Conservation (phyloP, 169 alveolate genomes). For the Eimeria acervulina region DNA sequence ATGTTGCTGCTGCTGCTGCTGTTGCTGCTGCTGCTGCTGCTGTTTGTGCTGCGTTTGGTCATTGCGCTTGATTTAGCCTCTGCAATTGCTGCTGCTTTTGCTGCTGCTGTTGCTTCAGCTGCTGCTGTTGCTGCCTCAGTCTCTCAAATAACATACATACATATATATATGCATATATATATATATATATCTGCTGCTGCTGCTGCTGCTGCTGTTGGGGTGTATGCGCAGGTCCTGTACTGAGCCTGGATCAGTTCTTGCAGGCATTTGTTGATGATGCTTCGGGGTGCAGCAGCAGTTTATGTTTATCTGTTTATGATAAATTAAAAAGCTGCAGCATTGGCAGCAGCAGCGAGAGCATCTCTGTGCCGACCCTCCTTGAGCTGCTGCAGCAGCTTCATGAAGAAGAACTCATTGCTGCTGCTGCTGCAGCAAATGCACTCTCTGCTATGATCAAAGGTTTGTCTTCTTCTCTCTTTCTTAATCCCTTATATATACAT, state of each 20-base stretch:
- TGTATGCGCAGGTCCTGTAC: not conserved
- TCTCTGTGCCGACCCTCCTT: not conserved
- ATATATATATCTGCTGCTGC: too few relatives aligned
- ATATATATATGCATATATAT: too few relatives aligned
- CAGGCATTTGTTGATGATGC: not conserved
- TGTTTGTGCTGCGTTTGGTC: too few relatives aligned
- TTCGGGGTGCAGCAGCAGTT: not conserved
- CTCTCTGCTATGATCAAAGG: too few relatives aligned
- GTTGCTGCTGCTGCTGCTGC: slow-evolving; percentile 8
- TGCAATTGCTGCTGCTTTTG: not conserved
- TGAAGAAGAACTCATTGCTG: not conserved
- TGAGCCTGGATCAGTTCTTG: not conserved
- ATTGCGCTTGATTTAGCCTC: too few relatives aligned
- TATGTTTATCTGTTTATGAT: not conserved
- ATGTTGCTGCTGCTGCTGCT: not conserved
- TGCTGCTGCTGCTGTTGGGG: not conserved
- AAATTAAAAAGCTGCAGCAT: not conserved
- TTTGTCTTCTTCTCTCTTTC: too few relatives aligned
- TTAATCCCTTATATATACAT: too few relatives aligned
- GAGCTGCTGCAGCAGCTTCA: slow-evolving; percentile 26
- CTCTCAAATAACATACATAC: too few relatives aligned
- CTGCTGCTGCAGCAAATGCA: too few relatives aligned
- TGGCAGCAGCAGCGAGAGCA: not conserved
- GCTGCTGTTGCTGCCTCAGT: too few relatives aligned
- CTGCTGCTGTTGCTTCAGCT: too few relatives aligned